Evolutionary conservation across 495 filamentous ascomycete species (phyloP).

Genomic region (Xylaria nigripes): DNA sequence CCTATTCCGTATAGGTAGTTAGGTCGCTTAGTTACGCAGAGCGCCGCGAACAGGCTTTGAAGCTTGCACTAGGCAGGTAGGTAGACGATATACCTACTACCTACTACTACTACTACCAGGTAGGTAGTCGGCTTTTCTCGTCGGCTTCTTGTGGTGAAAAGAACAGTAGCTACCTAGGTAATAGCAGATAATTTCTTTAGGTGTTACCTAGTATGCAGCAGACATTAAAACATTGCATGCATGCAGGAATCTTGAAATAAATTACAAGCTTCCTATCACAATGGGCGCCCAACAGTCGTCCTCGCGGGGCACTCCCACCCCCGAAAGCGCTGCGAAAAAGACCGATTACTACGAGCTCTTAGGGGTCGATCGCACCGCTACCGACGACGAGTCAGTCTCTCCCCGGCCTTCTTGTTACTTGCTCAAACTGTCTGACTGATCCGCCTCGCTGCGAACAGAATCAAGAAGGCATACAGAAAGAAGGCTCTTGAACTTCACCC

Average conservation of each 20-base stretch:
- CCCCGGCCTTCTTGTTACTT: background rate
- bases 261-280: background rate
- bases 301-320: constrained; percentile 26
- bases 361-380: constrained; percentile 58
- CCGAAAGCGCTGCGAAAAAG: constrained; percentile 36
- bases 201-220: too few species aligned
- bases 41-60: too few species aligned
- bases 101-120: too few species aligned
- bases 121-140: too few species aligned
- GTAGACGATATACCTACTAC: too few species aligned
- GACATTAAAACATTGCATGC: too few species aligned
- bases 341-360: constrained; percentile 91
- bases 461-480: constrained; percentile 84
- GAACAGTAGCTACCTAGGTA: too few species aligned
- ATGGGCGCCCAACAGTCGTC: constrained; percentile 85
- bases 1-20: background rate
- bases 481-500: constrained; percentile 93
- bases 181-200: too few species aligned
- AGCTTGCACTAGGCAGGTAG: too few species aligned
- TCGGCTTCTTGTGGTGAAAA: too few species aligned
- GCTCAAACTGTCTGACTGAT: constrained; percentile 12
- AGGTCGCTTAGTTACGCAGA: too few species aligned
- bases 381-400: constrained; percentile 69
- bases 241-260: too few species aligned
- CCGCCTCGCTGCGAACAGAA: constrained; percentile 40